Evolutionary conservation across 352 stramenopile genomes (phyloP).

Genomic region (Phytophthora ramorum): DNA sequence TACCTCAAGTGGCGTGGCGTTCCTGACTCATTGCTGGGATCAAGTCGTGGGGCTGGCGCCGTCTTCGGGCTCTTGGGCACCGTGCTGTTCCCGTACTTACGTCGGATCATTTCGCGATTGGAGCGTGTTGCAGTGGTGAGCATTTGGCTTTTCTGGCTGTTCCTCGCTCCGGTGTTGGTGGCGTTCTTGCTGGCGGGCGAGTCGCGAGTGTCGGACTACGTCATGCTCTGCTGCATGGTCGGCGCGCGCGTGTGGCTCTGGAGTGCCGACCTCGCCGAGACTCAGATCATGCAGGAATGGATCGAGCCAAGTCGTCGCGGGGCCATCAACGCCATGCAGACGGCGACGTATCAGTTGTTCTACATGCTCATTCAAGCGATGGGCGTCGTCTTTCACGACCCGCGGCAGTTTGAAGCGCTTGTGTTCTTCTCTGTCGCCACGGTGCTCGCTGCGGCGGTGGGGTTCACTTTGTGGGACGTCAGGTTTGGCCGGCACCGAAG

Average conservation of each 20-base stretch:
- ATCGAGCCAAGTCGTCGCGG: slow-evolving; percentile 54
- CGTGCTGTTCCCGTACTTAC: slow-evolving; percentile 52
- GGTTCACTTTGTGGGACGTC: slow-evolving; percentile 63
- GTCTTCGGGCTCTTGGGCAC: slow-evolving; percentile 62
- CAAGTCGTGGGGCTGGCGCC: slow-evolving; percentile 50
- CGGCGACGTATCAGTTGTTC: slow-evolving; percentile 67
- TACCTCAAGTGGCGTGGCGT: slow-evolving; percentile 76
- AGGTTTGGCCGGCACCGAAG: slow-evolving; percentile 44
- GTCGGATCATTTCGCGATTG: slow-evolving; percentile 32
- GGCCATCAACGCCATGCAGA: slow-evolving; percentile 73
- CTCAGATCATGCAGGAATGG: slow-evolving; percentile 82
- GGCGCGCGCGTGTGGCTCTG: slow-evolving; percentile 62
- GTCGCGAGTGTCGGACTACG: slow-evolving; percentile 57
- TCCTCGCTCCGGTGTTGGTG: slow-evolving; percentile 46
- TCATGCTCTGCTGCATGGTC: slow-evolving; percentile 58
- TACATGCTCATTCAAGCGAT: slow-evolving; percentile 68
- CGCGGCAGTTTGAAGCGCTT: slow-evolving; percentile 59
- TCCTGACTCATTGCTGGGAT: slow-evolving; percentile 50
- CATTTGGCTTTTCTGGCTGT: slow-evolving; percentile 75
- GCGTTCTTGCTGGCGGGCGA: slow-evolving; percentile 58
- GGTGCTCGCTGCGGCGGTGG: slow-evolving; percentile 53
- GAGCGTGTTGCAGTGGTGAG: slow-evolving; percentile 60
- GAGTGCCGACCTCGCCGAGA: slow-evolving; percentile 62
- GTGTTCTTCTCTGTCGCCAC: slow-evolving; percentile 60
- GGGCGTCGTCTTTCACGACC: slow-evolving; percentile 61